Evolutionary conservation across 352 stramenopile genomes (phyloP).

Genomic region (Phytophthora megakarya): DNA sequence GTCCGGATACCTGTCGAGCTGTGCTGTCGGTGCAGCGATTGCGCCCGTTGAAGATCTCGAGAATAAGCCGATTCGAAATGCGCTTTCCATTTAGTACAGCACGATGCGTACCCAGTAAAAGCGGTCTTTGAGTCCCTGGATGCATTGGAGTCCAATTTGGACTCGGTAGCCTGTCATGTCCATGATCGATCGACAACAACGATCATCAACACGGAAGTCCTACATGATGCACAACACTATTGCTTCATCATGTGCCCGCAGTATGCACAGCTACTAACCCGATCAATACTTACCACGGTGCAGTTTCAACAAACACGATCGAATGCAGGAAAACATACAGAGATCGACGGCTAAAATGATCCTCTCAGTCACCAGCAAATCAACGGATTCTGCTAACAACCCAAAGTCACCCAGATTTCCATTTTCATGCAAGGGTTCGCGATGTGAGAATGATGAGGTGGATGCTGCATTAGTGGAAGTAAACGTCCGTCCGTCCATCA

Average conservation of each 20-base stretch:
- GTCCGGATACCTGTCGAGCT: neutral
- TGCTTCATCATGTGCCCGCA: no score
- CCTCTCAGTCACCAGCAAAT: neutral
- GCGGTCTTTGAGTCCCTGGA: neutral
- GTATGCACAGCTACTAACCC: no score
- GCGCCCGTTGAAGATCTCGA: conserved; percentile 3
- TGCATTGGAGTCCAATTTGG: neutral
- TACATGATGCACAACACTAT: no score
- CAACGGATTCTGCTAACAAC: neutral
- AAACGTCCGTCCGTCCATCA: neutral
- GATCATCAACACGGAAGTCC: no score
- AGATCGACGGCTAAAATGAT: neutral
- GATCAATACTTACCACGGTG: no score
- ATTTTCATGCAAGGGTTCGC: conserved; percentile 11
- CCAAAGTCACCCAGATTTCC: neutral
- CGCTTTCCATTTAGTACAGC: neutral
- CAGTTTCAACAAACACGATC: neutral
- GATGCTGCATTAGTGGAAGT: neutral
- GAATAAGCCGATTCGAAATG: neutral
- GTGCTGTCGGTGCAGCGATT: neutral
- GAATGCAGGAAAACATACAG: neutral
- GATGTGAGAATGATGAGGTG: conserved; percentile 19
- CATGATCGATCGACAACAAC: no score
- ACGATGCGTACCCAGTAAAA: conserved; percentile 4
- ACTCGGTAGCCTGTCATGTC: no score